Evolutionary conservation across 805 yeast species (phyloP), one percentile per base, ranked within the genome.

Genomic region (Pichia insulana): DNA sequence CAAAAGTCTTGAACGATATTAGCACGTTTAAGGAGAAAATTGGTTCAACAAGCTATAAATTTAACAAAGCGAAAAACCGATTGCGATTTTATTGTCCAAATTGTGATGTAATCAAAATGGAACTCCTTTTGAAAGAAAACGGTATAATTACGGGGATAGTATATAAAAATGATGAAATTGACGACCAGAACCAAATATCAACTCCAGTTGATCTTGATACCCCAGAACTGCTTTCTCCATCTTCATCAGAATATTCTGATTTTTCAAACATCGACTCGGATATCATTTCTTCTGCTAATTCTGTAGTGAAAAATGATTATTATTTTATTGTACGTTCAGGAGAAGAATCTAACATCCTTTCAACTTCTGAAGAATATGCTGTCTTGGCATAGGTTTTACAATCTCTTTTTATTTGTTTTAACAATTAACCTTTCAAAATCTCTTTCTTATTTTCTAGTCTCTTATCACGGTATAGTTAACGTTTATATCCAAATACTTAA

Each of bases 1-100:
- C 37, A 36, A 48, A 28, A 18, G 48, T 54, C 6, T 13, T 51
- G 25, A 37, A 27, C 9, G 61, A 57, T 37, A 45, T 58, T 25
- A 48, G 42, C 17, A 37, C 36, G n/a, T 43, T 58, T 38, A 48
- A 49, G 25, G 53, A 52, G 25, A 45, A 40, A 15, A 58, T 58
- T 37, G 63, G 61, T 11, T 50, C 57, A 3, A 82, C 42, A 67
- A 76, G 37, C 61, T 73, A 41, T 67, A 67, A 36, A 53, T 61
- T 31, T 56, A 62, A 11, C 62, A 67, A 26, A 59, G 58, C 41
- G 55, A 62, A 30, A 8, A 59, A 41, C 54, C 62, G 26, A 11
- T 49, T 58, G 37, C 56, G 60, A 48, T 40, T 64, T 80, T 49
- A 74, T 80, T 84, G 86, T 63, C 87, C 90, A 28, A 83, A 82